A percentile compares a stretch with the other conserved stretches of the same genome.
Conservation (phyloP, 2,329 filamentous ascomycete genomes). For the Biscogniauxia mediterranea region DNA sequence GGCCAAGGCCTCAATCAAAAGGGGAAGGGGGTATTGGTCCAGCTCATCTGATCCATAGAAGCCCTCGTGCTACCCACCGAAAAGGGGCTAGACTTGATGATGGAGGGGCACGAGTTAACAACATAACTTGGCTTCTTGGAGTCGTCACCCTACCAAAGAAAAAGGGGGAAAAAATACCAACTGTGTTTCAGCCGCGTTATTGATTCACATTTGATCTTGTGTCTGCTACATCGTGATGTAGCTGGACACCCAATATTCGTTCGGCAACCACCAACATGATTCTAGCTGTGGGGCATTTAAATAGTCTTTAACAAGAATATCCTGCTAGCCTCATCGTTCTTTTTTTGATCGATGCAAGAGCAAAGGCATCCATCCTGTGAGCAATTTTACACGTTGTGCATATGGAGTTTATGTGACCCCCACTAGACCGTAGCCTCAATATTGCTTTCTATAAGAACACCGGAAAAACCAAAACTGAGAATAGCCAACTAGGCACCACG, state of each 20-base stretch:
- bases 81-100: background rate
- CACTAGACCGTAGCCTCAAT: too few species aligned
- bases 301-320: background rate
- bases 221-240: background rate
- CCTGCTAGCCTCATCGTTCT: too few species aligned
- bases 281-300: background rate
- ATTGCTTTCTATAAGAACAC: too few species aligned
- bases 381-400: too few species aligned
- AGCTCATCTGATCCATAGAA: background rate
- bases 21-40: too few species aligned
- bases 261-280: background rate
- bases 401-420: too few species aligned
- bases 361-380: too few species aligned
- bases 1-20: too few species aligned
- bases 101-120: background rate
- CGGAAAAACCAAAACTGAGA: too few species aligned
- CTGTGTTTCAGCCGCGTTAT: background rate
- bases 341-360: background rate
- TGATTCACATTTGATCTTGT: background rate
- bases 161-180: too few species aligned
- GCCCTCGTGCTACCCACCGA: background rate
- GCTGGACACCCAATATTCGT: background rate
- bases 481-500: too few species aligned
- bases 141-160: background rate
- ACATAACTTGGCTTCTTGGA: background rate